Conservation (phyloP, 192 early-diverging fungal species). For the Coemansia sp. region DNA sequence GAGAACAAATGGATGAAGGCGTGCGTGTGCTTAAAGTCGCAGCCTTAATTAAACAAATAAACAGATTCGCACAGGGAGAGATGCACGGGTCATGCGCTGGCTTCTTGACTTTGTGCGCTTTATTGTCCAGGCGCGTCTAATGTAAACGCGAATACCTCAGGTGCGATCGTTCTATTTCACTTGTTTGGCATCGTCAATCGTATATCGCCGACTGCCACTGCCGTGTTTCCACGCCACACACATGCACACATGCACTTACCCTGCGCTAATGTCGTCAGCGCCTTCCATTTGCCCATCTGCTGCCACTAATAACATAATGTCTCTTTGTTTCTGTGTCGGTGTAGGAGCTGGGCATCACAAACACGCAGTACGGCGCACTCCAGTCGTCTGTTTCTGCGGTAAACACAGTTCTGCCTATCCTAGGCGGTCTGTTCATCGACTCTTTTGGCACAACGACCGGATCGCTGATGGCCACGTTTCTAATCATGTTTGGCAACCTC, state of each 20-base stretch:
- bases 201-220: not conserved
- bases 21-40: slow-evolving; percentile 1
- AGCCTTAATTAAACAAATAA: slow-evolving; percentile 9
- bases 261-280: too few species aligned
- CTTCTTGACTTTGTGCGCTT: not conserved
- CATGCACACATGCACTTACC: too few species aligned
- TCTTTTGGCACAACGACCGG: slow-evolving; percentile 62
- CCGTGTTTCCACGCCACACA: not conserved
- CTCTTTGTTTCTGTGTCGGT: slow-evolving; percentile 7
- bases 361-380: slow-evolving; percentile 64
- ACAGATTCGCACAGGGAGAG: not conserved
- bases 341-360: slow-evolving; percentile 63
- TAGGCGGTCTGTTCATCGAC: slow-evolving; percentile 63
- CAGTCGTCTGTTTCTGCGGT: slow-evolving; percentile 65
- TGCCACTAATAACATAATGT: too few species aligned
- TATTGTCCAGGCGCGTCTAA: not conserved
- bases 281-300: too few species aligned
- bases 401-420: slow-evolving; percentile 59
- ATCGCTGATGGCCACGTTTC: slow-evolving; percentile 55
- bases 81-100: not conserved
- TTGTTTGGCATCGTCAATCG: not conserved
- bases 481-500: slow-evolving; percentile 59
- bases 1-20: not conserved
- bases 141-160: not conserved
- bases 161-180: not conserved